Evolutionary conservation across 169 alveolate genomes (phyloP).

Genomic region (Plasmodium vinckei): DNA sequence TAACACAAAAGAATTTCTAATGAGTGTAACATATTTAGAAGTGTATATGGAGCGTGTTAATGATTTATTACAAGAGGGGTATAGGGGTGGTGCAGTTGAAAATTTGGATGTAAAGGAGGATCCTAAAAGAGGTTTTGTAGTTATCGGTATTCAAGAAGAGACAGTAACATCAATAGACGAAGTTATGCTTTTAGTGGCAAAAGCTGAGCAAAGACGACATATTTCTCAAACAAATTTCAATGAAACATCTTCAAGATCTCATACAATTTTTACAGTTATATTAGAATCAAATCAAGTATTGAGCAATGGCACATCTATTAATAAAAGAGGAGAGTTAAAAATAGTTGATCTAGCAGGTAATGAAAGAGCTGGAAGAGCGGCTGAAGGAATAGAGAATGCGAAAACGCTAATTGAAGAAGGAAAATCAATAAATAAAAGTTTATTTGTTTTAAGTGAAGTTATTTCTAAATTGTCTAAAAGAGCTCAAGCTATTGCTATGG

Average conservation of each 20-base stretch:
- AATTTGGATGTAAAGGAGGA: conserved; percentile 89
- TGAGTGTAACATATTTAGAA: conserved; percentile 88
- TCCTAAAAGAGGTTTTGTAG: conserved; percentile 89
- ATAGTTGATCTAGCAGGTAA: conserved; percentile 86
- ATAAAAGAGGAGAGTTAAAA: conserved; percentile 83
- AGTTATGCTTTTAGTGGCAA: conserved; percentile 82
- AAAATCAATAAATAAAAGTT: conserved; percentile 83
- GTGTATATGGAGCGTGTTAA: conserved; percentile 90
- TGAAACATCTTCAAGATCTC: conserved; percentile 90
- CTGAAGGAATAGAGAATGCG: conserved; percentile 85
- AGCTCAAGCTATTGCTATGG: conserved; percentile 82
- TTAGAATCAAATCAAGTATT: conserved; percentile 81
- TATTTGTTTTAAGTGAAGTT: conserved; percentile 82
- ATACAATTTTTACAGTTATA: conserved; percentile 85
- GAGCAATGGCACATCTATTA: conserved; percentile 81
- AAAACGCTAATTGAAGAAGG: conserved; percentile 84
- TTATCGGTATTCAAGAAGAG: conserved; percentile 86
- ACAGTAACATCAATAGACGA: conserved; percentile 87
- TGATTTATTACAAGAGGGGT: conserved; percentile 87
- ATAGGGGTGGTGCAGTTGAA: conserved; percentile 82
- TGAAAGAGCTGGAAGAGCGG: conserved; percentile 85
- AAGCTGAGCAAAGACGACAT: conserved; percentile 88
- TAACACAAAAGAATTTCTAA: conserved; percentile 85
- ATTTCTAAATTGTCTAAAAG: conserved; percentile 83
- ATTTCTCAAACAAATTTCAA: conserved; percentile 88